These are phyloP conservation scores for Naganishia liquefaciens DNA, from an alignment of 1,284 basidiomycete genomes.

Conservation along the genomic window DNA sequence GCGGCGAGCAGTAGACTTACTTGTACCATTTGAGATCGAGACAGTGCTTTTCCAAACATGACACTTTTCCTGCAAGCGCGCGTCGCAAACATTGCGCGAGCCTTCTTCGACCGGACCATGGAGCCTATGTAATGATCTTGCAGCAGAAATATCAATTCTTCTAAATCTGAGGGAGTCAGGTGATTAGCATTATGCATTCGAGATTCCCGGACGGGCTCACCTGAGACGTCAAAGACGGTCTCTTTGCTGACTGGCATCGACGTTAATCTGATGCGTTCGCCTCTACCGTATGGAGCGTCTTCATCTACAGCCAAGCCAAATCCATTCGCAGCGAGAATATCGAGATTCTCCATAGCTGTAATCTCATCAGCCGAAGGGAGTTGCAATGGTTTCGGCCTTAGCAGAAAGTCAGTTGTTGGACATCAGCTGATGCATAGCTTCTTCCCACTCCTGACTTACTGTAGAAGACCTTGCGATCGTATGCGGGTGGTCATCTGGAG, in stretches of 20 bases:
- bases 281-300: conserved; percentile 57
- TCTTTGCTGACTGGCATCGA: conserved; percentile 90
- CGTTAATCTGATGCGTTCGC: conserved; percentile 66
- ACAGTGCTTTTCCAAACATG: conserved; percentile 90
- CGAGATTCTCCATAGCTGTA: conserved; percentile 80
- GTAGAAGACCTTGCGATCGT: conserved; percentile 78
- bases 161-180: conserved; percentile 69
- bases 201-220: conserved; percentile 49
- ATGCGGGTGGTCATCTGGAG: conserved; percentile 85
- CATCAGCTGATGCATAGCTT: background rate
- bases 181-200: background rate
- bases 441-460: conserved; percentile 58
- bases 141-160: conserved; percentile 85
- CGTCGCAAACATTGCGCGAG: conserved; percentile 94
- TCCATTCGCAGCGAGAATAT: conserved; percentile 78
- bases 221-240: conserved; percentile 74
- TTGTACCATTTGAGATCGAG: conserved; percentile 71
- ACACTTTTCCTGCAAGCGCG: conserved; percentile 93
- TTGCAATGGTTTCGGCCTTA: conserved; percentile 74
- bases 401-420: conserved; percentile 11
- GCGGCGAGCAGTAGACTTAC: conserved; percentile 56
- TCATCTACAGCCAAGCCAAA: conserved; percentile 71
- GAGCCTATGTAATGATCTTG: conserved; percentile 72
- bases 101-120: conserved; percentile 87
- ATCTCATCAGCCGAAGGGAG: conserved; percentile 89